These are phyloP conservation scores for Fraxinus baroniana DNA, from an alignment of 305 asterid genomes.

Conservation along the genomic window DNA sequence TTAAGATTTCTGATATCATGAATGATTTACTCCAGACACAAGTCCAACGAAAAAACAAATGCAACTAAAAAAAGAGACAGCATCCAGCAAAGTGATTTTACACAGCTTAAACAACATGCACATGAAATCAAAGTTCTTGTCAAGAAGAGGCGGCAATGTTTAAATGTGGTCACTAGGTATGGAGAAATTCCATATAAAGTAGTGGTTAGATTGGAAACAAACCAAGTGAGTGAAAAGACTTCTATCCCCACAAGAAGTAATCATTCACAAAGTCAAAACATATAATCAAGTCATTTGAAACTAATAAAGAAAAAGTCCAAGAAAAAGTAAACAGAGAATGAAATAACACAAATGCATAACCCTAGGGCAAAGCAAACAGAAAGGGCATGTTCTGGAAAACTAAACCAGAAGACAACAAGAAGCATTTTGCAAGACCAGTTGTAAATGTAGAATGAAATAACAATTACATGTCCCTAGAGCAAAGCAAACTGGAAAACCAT, in stretches of 20 bases:
- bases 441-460: not conserved
- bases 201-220: not conserved
- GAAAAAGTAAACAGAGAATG: not conserved
- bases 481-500: not conserved
- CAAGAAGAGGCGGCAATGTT: not conserved
- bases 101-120: not conserved
- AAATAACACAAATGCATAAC: constrained; percentile 3
- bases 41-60: not conserved
- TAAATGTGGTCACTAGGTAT: not conserved
- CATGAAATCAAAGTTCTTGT: not conserved
- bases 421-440: not conserved
- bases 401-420: not conserved
- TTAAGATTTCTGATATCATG: not conserved
- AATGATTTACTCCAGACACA: not conserved
- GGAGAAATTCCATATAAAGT: constrained; percentile 1
- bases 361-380: constrained; percentile 9
- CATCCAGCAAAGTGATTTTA: not conserved
- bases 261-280: not conserved
- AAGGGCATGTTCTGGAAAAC: not conserved
- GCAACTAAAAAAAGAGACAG: not conserved
- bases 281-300: not conserved
- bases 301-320: not conserved
- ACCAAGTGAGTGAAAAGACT: not conserved
- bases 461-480: not conserved
- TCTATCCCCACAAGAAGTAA: not conserved